phyloP scores from a whole-genome alignment of 305 asterid species.

The Fraxinus latifolia region DNA sequence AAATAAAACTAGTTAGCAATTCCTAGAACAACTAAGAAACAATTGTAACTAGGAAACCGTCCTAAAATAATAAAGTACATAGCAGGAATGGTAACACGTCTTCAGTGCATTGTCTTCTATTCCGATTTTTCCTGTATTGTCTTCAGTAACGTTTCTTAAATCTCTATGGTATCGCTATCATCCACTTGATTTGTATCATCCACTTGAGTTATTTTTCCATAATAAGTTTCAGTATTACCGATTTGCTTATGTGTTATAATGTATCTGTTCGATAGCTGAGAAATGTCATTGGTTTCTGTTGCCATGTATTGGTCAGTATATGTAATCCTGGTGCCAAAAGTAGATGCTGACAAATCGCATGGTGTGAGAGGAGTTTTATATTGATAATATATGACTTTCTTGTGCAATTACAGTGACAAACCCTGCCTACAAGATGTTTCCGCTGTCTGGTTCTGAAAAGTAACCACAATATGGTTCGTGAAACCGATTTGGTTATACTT shows the following conservation, averaged over 20 bases:
- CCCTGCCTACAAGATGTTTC: slow-evolving; percentile 55
- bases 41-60: not conserved
- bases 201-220: not conserved
- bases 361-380: not conserved
- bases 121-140: not conserved
- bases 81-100: not conserved
- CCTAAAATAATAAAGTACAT: not conserved
- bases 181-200: not conserved
- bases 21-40: not conserved
- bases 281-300: not conserved
- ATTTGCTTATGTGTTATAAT: not conserved
- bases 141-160: not conserved
- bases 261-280: not conserved
- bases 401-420: slow-evolving; percentile 32
- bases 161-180: not conserved
- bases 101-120: not conserved
- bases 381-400: not conserved
- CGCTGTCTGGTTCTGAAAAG: slow-evolving; percentile 33
- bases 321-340: not conserved
- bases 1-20: not conserved
- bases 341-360: not conserved
- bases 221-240: not conserved
- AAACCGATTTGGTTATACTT: slow-evolving; percentile 68
- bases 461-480: slow-evolving; percentile 60
- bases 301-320: not conserved